Percentiles rank a stretch among this genome's conserved stretches.
Conservation (phyloP, 2,329 filamentous ascomycete species). For the Phialophora verrucosa region DNA sequence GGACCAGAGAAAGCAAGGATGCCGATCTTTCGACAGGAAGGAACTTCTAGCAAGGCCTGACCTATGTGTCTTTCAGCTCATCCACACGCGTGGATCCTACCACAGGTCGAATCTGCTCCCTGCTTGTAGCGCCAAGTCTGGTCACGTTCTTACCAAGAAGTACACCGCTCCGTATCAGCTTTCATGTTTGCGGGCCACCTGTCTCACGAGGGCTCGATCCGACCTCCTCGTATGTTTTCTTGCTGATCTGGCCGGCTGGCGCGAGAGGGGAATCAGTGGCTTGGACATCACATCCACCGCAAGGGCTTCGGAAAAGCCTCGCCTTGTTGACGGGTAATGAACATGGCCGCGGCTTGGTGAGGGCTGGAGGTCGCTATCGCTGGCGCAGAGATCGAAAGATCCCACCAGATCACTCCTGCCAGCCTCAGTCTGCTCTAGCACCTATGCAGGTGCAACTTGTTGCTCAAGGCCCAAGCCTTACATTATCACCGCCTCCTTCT, state of each 20-base stretch:
- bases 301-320: neutral
- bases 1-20: neutral
- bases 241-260: neutral
- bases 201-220: neutral
- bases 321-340: neutral
- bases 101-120: neutral
- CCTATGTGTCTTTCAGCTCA: neutral
- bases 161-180: neutral
- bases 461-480: too few relatives aligned
- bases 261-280: too few relatives aligned
- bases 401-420: neutral
- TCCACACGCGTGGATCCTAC: neutral
- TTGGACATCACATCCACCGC: too few relatives aligned
- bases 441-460: too few relatives aligned
- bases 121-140: neutral
- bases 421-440: neutral
- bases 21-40: neutral
- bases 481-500: too few relatives aligned
- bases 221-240: neutral
- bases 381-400: neutral
- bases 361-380: neutral
- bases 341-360: neutral
- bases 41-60: neutral
- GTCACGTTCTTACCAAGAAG: neutral
- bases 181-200: neutral